Evolutionary conservation across 306 rosid species (phyloP).

Genomic region (Cicer cuneatum): DNA sequence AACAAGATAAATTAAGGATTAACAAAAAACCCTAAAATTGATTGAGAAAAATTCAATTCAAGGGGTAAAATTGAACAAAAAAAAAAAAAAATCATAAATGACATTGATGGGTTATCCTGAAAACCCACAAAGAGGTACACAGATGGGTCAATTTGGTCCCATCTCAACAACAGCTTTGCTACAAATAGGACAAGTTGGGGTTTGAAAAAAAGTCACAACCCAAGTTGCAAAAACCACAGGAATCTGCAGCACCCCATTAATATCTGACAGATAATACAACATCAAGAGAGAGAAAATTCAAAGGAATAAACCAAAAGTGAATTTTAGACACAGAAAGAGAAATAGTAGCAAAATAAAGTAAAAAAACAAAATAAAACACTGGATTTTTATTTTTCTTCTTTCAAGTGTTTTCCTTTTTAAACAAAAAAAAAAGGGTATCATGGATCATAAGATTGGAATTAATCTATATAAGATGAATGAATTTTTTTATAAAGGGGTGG

Average conservation of each 20-base stretch:
- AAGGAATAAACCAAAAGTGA: conserved; percentile 31
- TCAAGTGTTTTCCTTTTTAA: not conserved
- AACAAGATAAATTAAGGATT: not conserved
- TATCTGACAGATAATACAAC: conserved; percentile 56
- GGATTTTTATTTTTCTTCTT: not conserved
- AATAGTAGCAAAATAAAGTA: not conserved
- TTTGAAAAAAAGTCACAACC: conserved; percentile 64
- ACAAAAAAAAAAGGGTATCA: conserved; percentile 1
- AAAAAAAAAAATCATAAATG: conserved; percentile 52
- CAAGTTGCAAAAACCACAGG: conserved; percentile 73
- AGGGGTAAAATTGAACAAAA: conserved; percentile 44
- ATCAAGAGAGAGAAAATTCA: conserved; percentile 49
- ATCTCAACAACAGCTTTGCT: conserved; percentile 68
- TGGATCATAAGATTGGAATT: not conserved
- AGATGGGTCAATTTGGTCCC: conserved; percentile 87
- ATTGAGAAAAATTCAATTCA: conserved; percentile 54
- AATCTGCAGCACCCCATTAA: conserved; percentile 68
- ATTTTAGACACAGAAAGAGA: not conserved
- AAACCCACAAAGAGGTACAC: conserved; percentile 49
- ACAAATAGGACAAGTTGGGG: conserved; percentile 70
- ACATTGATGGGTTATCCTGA: conserved; percentile 75
- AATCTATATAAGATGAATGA: not conserved
- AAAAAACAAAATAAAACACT: not conserved
- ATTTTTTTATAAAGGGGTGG: not conserved
- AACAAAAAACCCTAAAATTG: conserved; percentile 43